Conservation (phyloP, 805 yeast species). For the Yarrowia sp. region DNA sequence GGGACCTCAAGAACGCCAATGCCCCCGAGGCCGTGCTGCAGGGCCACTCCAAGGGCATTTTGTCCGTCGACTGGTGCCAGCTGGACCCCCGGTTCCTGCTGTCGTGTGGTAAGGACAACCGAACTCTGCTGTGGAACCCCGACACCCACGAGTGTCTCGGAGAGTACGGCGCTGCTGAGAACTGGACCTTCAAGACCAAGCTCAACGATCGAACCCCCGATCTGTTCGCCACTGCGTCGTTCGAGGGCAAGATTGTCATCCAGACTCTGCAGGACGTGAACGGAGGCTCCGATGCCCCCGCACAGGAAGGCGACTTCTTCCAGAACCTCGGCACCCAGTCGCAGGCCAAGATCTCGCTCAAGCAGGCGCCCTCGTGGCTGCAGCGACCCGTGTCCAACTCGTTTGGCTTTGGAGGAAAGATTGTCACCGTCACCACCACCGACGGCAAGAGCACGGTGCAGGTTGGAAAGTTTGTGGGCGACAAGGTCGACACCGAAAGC, state of each 20-base stretch:
- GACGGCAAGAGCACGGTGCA: constrained; percentile 54
- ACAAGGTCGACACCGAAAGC: constrained; percentile 52
- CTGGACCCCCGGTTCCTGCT: constrained; percentile 79
- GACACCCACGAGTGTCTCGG: constrained; percentile 72
- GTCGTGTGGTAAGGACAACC: constrained; percentile 92
- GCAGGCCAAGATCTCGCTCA: constrained; percentile 60
- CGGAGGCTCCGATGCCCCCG: constrained; percentile 53
- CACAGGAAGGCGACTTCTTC: constrained; percentile 71
- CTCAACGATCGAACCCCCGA: constrained; percentile 93
- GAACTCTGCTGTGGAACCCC: constrained; percentile 92
- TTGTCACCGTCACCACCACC: constrained; percentile 62
- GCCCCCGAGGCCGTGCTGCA: constrained; percentile 79
- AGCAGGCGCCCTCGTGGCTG: constrained; percentile 92
- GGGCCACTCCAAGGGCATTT: constrained; percentile 88
- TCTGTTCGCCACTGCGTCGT: constrained; percentile 67
- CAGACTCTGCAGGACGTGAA: constrained; percentile 87
- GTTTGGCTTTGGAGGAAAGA: constrained; percentile 94
- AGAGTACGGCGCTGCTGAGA: constrained; percentile 88
- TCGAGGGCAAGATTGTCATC: constrained; percentile 79
- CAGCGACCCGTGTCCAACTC: constrained; percentile 72
- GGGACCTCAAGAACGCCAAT: constrained; percentile 94
- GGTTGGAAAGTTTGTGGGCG: constrained; percentile 55
- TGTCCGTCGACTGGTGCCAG: constrained; percentile 92
- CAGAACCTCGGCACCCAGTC: constrained; percentile 65
- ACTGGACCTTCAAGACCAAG: constrained; percentile 89